Evolutionary conservation across 169 alveolate species (phyloP), one percentile per base, ranked within the genome.

Genomic region (Plasmodium vivax): DNA sequence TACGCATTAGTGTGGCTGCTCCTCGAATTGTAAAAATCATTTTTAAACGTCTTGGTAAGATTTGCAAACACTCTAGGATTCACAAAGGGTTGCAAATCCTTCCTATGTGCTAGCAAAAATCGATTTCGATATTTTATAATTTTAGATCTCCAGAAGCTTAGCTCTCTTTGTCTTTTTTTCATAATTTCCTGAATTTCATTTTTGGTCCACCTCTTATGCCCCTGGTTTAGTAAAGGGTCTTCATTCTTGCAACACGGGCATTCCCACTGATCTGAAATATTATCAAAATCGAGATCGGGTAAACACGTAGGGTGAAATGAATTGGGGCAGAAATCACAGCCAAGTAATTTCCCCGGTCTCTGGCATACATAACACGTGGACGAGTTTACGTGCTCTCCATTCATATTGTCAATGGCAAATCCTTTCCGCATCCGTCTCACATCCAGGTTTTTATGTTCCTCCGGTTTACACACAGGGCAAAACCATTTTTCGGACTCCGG

Each of bases 321-420:
- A 92, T 98, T 97, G n/a, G 97, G 97, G 73, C 99, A 98, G 71
- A 97, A 98, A 93, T 98, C 98, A 81, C 99, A 98, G 5, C 99
- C 98, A 83, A 98, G 90, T 30, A 98, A 96, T 75, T 98, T 98
- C 3, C 99, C 99, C 19, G 87, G 98, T 45, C 98, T 87, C 84
- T 98, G 99, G 77, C 99, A 98, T 19, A 98, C 99, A 92, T 98
- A 98, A 84, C 99, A 98, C 1, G 96, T 97, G 30, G 98, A 95
- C 0, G 98, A 94, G 85, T 97, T 97, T 27, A 97, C 98, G 93
- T 98, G 98, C 19, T 96, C 98, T 1, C 97, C 96, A 82, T 93
- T 91, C 75, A 96, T 96, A 62, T 96, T 92, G 41, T 93, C 96
- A 30, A 96, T 91, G 71, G 91, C 87, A 43, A 95, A 96, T 32